Conservation (phyloP, 148 eudicot species). For the Gaultheria prostrata region DNA sequence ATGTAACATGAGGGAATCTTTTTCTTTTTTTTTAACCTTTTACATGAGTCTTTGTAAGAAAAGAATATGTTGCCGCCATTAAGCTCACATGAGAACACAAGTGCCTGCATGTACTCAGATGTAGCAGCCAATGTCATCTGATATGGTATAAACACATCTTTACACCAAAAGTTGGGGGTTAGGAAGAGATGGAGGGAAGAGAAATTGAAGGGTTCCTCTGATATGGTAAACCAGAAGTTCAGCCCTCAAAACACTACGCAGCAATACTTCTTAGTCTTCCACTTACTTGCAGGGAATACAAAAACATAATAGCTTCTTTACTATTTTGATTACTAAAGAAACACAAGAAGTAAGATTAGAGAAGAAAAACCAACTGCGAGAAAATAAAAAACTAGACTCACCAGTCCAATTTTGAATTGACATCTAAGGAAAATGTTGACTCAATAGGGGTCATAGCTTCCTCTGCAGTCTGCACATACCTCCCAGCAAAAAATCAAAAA, state of each 20-base stretch:
- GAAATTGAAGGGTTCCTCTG: slow-evolving; percentile 5
- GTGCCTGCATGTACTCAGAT: neutral
- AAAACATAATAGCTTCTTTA: neutral
- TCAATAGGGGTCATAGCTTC: slow-evolving; percentile 99
- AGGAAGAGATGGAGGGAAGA: slow-evolving; percentile 1
- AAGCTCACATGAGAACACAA: neutral
- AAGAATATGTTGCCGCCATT: neutral
- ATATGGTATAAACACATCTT: neutral
- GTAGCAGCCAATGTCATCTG: neutral
- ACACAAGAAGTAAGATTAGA: neutral
- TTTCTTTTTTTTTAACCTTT: too few relatives aligned
- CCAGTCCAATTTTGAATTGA: slow-evolving; percentile 84
- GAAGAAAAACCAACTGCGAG: neutral
- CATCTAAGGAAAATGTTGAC: slow-evolving; percentile 88
- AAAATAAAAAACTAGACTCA: slow-evolving; percentile 28
- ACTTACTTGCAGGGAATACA: neutral
- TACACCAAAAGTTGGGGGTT: neutral
- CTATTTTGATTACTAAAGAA: neutral
- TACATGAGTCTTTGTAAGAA: neutral
- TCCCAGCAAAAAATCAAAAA: neutral
- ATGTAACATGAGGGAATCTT: neutral
- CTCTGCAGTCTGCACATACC: slow-evolving; percentile 72
- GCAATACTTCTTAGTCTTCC: neutral
- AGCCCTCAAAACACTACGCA: neutral
- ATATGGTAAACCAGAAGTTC: neutral